These are phyloP conservation scores for Lasiosphaeris hirsuta DNA, from an alignment of 495 filamentous ascomycete species.

Conservation along the genomic window DNA sequence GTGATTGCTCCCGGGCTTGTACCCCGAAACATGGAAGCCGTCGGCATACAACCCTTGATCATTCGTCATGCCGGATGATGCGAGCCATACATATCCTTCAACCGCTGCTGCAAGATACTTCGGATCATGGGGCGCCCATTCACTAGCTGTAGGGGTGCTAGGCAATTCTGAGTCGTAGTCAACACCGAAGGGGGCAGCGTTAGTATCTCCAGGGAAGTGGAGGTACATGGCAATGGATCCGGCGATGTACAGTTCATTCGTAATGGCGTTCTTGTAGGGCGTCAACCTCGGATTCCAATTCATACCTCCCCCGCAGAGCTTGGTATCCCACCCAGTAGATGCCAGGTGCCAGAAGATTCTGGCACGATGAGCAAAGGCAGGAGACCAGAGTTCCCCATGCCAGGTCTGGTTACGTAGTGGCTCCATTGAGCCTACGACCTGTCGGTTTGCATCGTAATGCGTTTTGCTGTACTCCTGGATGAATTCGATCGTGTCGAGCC, in stretches of 20 bases:
- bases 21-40: slow-evolving; percentile 83
- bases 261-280: slow-evolving; percentile 97
- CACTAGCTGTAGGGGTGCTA: background rate
- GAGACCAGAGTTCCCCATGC: slow-evolving; percentile 74
- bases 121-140: slow-evolving; percentile 53
- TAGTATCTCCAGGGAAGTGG: slow-evolving; percentile 77
- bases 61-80: slow-evolving; percentile 77
- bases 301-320: slow-evolving; percentile 87
- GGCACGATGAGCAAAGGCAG: slow-evolving; percentile 79
- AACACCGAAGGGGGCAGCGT: slow-evolving; percentile 61
- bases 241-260: slow-evolving; percentile 85
- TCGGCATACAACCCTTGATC: slow-evolving; percentile 75
- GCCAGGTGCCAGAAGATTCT: slow-evolving; percentile 88
- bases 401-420: slow-evolving; percentile 44
- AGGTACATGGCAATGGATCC: slow-evolving; percentile 89
- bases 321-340: slow-evolving; percentile 73
- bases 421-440: background rate
- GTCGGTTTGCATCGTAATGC: background rate
- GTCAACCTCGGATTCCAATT: slow-evolving; percentile 78
- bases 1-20: slow-evolving; percentile 47
- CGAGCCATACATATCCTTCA: slow-evolving; percentile 79
- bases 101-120: slow-evolving; percentile 67
- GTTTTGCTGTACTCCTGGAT: slow-evolving; percentile 54
- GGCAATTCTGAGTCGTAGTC: background rate
- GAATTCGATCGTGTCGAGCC: slow-evolving; percentile 81